These are phyloP conservation scores for Rhodotorula sp. DNA, from an alignment of 1,284 basidiomycete species.

Conservation along the genomic window DNA sequence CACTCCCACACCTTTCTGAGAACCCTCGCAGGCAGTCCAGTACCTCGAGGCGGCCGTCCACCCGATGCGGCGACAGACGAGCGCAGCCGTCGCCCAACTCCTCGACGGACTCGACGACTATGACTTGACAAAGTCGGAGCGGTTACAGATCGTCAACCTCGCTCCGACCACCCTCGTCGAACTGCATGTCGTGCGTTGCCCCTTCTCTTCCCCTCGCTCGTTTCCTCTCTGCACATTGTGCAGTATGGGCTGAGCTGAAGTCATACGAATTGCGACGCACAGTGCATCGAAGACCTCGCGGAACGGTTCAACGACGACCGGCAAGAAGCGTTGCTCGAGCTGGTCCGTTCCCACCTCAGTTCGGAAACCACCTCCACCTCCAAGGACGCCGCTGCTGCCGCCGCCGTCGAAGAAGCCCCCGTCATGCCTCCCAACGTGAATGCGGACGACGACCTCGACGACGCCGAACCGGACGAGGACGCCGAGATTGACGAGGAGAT, in stretches of 20 bases:
- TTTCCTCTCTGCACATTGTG: background rate
- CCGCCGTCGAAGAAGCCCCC: background rate
- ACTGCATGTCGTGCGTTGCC: constrained; percentile 73
- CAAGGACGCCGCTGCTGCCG: background rate
- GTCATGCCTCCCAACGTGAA: background rate
- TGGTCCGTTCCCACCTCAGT: constrained; percentile 52
- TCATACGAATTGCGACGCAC: background rate
- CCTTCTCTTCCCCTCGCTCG: background rate
- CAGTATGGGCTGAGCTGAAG: no score
- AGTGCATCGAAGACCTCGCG: constrained; percentile 89
- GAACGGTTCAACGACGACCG: constrained; percentile 65
- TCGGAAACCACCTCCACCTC: background rate
- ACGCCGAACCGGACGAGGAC: constrained; percentile 43
- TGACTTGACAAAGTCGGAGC: constrained; percentile 82
- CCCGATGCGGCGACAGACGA: constrained; percentile 66
- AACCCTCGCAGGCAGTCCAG: constrained; percentile 65
- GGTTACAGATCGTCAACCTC: constrained; percentile 84
- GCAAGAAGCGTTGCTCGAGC: constrained; percentile 66
- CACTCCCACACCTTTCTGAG: background rate
- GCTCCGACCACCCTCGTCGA: constrained; percentile 78
- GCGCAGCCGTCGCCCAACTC: constrained; percentile 64
- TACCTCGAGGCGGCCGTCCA: constrained; percentile 73
- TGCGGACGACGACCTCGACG: constrained; percentile 43
- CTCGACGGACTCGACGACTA: constrained; percentile 66
- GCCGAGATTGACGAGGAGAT: constrained; percentile 44